Evolutionary conservation across 208 protist species (phyloP), one percentile per base, ranked within the genome.

Genomic region (Trypanosoma rangeli): DNA sequence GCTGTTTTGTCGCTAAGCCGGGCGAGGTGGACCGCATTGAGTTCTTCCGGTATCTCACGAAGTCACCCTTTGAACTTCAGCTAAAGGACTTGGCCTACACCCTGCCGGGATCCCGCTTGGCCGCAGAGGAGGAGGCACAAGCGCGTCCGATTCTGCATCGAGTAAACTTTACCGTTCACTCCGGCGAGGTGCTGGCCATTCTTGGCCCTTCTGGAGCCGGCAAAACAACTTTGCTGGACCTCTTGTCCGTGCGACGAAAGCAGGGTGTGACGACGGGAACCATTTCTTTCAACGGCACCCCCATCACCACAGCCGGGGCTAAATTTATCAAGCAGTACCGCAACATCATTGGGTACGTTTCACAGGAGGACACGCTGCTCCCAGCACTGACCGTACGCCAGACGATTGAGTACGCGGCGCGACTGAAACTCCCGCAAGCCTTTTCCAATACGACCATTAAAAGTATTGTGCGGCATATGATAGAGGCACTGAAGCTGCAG

Each of bases 341-440:
- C 48, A 91, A 90, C 78, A 80, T 96, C 64, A 85, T 94, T 64
- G 93, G 92, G 44, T 97, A 97, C 66, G 93, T 97, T 18, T 94
- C 89, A 15, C 94, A 97, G 79, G 94, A 98, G 59, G 93, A 97
- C 79, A 95, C 86, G 5, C 79, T 97, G n/a, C 73, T 97, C 35
- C 88, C 92, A 13, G 79, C 82, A 3, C 67, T 98, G 42, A 97
- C 94, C 20, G 94, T 97, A 26, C 64, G 76, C 29, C 85, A 98
- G 73, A 94, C 86, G 0, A 87, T 98, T 72, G 70, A 84, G 50
- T 98, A 96, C 78, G 86, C 88, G 9, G 94, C 94, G 10, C 76
- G 86, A 4, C 79, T 98, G n/a, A 94, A 95, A 60, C 85, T 98
- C 13, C 94, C 94, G 8, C 76, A 64, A 26, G 88, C 83, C 33